These are phyloP conservation scores for Coniosporium apollinis DNA, from an alignment of 495 filamentous ascomycete species.

Conservation along the genomic window DNA sequence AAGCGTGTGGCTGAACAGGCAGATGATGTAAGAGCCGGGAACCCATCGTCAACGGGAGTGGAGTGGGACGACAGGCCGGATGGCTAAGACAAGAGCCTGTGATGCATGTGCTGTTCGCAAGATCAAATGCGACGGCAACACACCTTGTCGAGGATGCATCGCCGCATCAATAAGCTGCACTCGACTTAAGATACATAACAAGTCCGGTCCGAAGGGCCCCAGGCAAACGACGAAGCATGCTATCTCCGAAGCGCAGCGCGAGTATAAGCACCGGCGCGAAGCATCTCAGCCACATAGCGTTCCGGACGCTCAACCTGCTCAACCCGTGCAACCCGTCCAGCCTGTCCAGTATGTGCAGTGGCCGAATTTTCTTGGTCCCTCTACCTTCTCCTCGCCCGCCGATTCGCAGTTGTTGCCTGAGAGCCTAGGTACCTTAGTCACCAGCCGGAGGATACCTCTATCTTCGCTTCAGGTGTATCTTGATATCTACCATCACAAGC, in stretches of 20 bases:
- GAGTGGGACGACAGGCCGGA: not conserved
- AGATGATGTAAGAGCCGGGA: too few species aligned
- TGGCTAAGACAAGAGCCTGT: conserved; percentile 2
- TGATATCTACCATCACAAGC: conserved; percentile 28
- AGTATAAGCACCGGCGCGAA: conserved; percentile 1
- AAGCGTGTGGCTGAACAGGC: too few species aligned
- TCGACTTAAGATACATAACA: conserved; percentile 7
- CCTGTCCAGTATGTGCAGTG: too few species aligned
- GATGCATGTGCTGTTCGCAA: conserved; percentile 13
- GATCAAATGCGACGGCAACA: conserved; percentile 8
- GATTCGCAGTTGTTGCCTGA: not conserved
- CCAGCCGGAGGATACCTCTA: conserved; percentile 1
- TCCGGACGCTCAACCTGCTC: not conserved
- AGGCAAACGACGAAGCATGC: conserved; percentile 7
- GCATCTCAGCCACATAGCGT: not conserved
- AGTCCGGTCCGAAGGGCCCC: conserved; percentile 11
- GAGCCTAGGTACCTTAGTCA: conserved; percentile 2
- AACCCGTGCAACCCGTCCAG: not conserved
- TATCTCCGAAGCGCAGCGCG: conserved; percentile 5
- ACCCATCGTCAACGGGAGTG: too few species aligned
- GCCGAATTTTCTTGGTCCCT: not conserved
- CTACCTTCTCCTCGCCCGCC: not conserved
- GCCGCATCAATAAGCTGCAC: conserved; percentile 11
- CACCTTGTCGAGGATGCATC: conserved; percentile 7
- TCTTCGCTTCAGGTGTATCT: conserved; percentile 3